Percentiles rank a stretch among this genome's conserved stretches.
Conservation (phyloP, 1,284 basidiomycete species). For the Porodaedalea pini region DNA sequence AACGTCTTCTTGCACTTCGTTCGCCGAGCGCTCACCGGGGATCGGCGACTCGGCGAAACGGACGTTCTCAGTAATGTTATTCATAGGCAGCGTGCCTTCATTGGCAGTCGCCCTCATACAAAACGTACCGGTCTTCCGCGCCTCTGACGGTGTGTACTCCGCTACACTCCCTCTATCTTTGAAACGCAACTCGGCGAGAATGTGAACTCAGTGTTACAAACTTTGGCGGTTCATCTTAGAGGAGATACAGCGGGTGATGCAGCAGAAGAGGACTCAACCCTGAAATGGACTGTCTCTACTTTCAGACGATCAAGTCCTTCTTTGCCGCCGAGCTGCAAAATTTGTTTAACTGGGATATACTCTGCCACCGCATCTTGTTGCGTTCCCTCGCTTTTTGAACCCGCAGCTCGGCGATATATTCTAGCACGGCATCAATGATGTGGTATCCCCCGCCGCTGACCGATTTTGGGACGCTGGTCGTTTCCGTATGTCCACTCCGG, state of each 20-base stretch:
- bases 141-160: background rate
- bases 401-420: no score
- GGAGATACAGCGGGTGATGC: background rate
- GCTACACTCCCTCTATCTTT: background rate
- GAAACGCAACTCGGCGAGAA: background rate
- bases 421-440: no score
- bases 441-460: no score
- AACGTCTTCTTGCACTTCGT: no score
- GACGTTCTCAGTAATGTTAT: background rate
- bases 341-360: no score
- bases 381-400: no score
- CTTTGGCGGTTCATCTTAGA: background rate
- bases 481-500: no score
- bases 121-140: background rate
- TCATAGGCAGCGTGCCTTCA: background rate
- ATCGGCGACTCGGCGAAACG: background rate
- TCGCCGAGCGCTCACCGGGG: background rate
- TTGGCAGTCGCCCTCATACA: background rate
- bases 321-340: background rate
- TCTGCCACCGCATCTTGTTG: no score
- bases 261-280: background rate
- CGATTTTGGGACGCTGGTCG: no score
- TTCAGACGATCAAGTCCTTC: background rate
- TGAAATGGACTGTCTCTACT: background rate
- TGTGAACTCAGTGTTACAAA: background rate